Percentiles rank a stretch among this genome's conserved stretches.
Conservation (phyloP, 2,329 filamentous ascomycete species). For the Cladosporium phlei region DNA sequence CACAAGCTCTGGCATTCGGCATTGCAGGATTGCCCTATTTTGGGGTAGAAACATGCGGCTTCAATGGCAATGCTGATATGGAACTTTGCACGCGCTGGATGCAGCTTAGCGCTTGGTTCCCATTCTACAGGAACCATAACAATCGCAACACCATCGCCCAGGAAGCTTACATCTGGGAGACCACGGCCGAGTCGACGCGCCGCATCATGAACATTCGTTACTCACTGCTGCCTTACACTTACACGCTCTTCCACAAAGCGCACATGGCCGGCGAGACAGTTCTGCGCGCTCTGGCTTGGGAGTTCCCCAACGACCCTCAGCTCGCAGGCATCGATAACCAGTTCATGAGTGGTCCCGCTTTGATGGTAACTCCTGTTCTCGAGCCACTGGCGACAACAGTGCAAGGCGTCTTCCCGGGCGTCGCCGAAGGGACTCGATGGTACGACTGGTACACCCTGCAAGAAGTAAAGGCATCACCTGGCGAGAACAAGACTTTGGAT, state of each 20-base stretch:
- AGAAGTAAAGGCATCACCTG: constrained; percentile 17
- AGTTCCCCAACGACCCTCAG: constrained; percentile 24
- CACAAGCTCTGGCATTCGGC: constrained; percentile 21
- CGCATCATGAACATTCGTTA: constrained; percentile 27
- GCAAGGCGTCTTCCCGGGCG: constrained; percentile 26
- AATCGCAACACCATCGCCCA: constrained; percentile 25
- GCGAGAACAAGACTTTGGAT: constrained; percentile 24
- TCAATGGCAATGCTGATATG: constrained; percentile 22
- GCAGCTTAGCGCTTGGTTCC: constrained; percentile 26
- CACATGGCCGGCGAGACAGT: constrained; percentile 23
- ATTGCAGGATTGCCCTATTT: constrained; percentile 24
- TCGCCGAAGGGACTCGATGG: constrained; percentile 22
- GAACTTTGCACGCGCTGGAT: constrained; percentile 22
- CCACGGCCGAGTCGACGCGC: constrained; percentile 23
- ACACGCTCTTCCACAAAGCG: constrained; percentile 27
- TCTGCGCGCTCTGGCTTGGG: constrained; percentile 24
- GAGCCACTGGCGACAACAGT: constrained; percentile 22
- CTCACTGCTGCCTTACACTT: constrained; percentile 24
- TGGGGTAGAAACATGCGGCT: constrained; percentile 24
- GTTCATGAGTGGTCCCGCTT: constrained; percentile 25
- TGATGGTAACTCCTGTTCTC: constrained; percentile 26
- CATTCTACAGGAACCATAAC: constrained; percentile 26
- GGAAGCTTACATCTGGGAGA: constrained; percentile 27
- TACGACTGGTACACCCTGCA: constrained; percentile 27
- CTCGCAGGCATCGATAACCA: constrained; percentile 25